These are phyloP conservation scores for Mitragyna speciosa DNA, from an alignment of 257 asterid genomes.

Conservation along the genomic window DNA sequence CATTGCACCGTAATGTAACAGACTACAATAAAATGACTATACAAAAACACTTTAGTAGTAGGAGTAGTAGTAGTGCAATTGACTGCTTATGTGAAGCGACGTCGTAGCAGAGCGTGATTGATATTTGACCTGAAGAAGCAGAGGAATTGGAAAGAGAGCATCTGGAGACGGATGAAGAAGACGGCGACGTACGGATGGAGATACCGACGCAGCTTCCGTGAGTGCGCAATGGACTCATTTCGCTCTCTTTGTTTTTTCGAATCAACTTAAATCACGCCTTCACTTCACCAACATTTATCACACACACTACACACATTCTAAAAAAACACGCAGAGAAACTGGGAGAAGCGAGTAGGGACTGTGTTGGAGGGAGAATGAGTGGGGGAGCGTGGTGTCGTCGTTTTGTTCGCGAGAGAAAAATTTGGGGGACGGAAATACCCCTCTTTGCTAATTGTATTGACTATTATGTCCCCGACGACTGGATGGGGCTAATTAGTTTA, in stretches of 20 bases:
- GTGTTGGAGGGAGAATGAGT: too few relatives aligned
- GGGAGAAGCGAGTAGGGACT: background rate
- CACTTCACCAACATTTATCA: background rate
- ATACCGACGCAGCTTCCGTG: conserved; percentile 32
- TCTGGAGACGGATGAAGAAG: conserved; percentile 18
- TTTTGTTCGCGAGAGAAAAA: background rate
- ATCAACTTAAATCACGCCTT: background rate
- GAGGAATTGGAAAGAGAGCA: conserved; percentile 22
- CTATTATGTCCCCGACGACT: background rate
- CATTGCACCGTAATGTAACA: background rate
- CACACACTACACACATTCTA: background rate
- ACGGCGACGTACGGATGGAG: conserved; percentile 15
- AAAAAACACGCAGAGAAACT: background rate
- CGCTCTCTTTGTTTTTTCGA: background rate
- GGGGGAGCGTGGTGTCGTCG: background rate
- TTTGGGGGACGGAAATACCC: conserved; percentile 11
- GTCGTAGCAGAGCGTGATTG: background rate
- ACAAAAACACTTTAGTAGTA: background rate
- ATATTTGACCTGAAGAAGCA: conserved; percentile 10
- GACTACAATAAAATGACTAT: background rate
- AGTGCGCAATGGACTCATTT: conserved; percentile 18
- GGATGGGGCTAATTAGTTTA: background rate
- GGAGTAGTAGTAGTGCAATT: too few relatives aligned
- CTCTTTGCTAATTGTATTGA: background rate
- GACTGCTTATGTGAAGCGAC: background rate